Percentiles rank a stretch among this genome's conserved stretches.
Evolutionary conservation across 176 grass and related monocot genomes (phyloP).

Genomic region (Bromus sterilis): DNA sequence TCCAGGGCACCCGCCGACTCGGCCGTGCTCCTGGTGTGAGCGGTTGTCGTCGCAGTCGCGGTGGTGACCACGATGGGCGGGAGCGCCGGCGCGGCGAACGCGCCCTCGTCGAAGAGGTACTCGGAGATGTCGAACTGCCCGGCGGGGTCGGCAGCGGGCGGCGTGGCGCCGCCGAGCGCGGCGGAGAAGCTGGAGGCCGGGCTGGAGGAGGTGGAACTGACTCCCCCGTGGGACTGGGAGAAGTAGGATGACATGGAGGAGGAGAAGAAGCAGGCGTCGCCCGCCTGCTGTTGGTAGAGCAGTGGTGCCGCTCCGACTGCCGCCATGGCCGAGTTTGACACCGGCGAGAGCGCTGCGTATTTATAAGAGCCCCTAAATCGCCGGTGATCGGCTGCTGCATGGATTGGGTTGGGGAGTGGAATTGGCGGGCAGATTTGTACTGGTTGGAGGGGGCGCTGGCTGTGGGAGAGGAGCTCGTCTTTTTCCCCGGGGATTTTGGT

Average conservation of each 20-base stretch:
- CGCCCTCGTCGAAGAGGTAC: conserved; percentile 40
- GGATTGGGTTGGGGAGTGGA: neutral
- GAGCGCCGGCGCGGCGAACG: neutral
- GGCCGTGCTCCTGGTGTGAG: conserved; percentile 10
- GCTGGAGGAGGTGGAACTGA: conserved; percentile 20
- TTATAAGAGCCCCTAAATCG: conserved; percentile 22
- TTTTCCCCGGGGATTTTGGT: neutral
- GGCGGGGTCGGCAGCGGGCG: neutral
- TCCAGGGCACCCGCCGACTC: conserved; percentile 15
- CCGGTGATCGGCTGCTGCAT: neutral
- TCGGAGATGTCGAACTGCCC: conserved; percentile 60
- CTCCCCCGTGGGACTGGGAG: conserved; percentile 33
- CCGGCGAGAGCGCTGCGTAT: conserved; percentile 26
- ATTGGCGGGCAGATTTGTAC: conserved; percentile 20
- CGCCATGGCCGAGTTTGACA: conserved; percentile 31
- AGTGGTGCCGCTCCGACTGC: conserved; percentile 38
- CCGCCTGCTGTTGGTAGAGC: conserved; percentile 26
- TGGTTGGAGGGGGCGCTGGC: neutral
- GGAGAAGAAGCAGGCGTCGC: neutral
- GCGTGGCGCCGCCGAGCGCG: conserved; percentile 1
- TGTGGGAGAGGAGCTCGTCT: neutral
- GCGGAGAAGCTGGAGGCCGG: conserved; percentile 42
- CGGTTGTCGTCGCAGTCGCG: neutral
- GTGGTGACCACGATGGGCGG: neutral
- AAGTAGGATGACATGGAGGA: conserved; percentile 34